Base-by-base conservation (phyloP, 768 basidiomycete species). In the Leucocoprinus birnbaumii region DNA sequence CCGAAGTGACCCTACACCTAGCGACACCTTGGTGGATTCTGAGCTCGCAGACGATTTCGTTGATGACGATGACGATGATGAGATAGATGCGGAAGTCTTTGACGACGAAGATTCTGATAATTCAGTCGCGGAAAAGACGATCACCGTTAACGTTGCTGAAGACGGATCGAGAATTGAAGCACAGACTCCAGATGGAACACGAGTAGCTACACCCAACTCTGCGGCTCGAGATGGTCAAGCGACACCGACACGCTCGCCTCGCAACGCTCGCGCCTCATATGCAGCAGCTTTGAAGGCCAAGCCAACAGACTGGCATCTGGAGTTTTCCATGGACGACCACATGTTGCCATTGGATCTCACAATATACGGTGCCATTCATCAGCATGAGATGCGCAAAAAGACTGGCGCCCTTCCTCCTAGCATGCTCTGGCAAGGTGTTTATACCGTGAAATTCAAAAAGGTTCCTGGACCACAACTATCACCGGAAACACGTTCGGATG, bases 81-180 rank as follows among this genome's bases (percentile, higher is more conserved):
- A 88, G 60, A 74, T 90, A n/a, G 89, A 91, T 58, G 89, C 89
- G 2, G 90, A 92, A 70, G 87, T 96, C 11, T 91, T 91, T 58
- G 91, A 95, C 51, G 94, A 93, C 1, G 94, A 92, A 14, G 89
- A 94, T 57, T 82, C 80, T 16, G 89, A 92, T 63, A 76, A 76
- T 45, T 78, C 80, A 18, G 72, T 83, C 5, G 74, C 82, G 10
- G 94, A 96, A 59, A 94, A 89, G 71, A 94, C 94, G 0, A 87
- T 97, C 42, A 91, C 85, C 26, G 73, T 98, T 24, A 86, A 89
- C 10, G 83, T 96, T 9, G 82, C 80, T 18, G 88, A 91, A 72
- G 94, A 96, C 69, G 95, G 94, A 7, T 86, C 89, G n/a, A 91
- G 89, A 67, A 81, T 98, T 8, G 93, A 94, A 65, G 97, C 95